Base-by-base conservation (phyloP, 2,329 filamentous ascomycete genomes). In the Amphichorda felina region DNA sequence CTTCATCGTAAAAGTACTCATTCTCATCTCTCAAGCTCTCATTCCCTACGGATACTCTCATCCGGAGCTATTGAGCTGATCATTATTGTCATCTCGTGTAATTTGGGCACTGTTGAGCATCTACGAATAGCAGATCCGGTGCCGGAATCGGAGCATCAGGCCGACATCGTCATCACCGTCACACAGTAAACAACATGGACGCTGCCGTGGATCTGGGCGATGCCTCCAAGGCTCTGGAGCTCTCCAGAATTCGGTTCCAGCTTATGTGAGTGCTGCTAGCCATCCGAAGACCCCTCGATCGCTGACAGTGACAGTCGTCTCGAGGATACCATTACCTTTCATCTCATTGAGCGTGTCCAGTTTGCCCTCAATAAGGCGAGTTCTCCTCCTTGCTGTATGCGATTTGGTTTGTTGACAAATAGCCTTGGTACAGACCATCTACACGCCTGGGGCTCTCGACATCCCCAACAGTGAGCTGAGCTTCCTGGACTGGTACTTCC, bases 291-390 rank as follows among this genome's bases (percentile, higher is more conserved):
- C n/a, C n/a, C n/a, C n/a, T n/a, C n/a, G n/a, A n/a, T 18, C 15
- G 17, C 29, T 31, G 15, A 19, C 16, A 17, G n/a, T 14, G 24
- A 29, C 51, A 98, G 91, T 52, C 91, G 91, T 15, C 72, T 96
- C 14, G 91, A 98, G 64, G 91, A 98, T 55, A 96, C 89, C 41
- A 96, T 98, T 53, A 94, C 85, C 45, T 95, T 94, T 61, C 83
- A 94, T 60, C 70, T 98, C 27, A 96, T 96, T 52, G 91, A 98
- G 63, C 81, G 91, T 28, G 89, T 89, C n/a, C 91, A 98, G 58
- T 98, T 96, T 59, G 86, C 89, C 4, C 72, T 93, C 44, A 96
- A 95, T 64, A 68, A 55, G 53, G 57, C 58, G 17, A 38, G 18
- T 19, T 7, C 8, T 9, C 5, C 24, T 18, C 21, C n/a, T 36